Conservation (phyloP, 306 rosid genomes). For the Cajanus cajan region DNA sequence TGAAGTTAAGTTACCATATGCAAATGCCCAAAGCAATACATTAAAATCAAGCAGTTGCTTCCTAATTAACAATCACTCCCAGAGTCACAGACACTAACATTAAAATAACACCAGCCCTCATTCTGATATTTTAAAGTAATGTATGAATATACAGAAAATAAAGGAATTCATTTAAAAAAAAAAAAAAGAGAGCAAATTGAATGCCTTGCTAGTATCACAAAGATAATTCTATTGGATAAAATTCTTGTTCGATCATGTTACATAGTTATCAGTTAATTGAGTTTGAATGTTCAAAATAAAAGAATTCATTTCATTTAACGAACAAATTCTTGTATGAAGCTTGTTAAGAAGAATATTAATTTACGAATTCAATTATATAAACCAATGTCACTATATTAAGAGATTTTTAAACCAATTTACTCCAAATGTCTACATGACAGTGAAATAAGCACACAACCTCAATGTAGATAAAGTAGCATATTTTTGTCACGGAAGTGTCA, state of each 20-base stretch:
- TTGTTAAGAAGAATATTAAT: neutral
- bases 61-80: neutral
- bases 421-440: neutral
- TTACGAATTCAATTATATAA: neutral
- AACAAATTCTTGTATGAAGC: neutral
- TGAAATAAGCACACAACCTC: neutral
- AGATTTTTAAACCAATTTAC: neutral
- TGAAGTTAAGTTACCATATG: neutral
- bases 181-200: neutral
- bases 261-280: neutral
- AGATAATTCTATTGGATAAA: neutral
- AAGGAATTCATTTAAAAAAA: neutral
- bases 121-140: neutral
- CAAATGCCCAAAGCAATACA: constrained; percentile 4
- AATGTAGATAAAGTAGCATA: neutral
- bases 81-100: neutral
- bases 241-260: neutral
- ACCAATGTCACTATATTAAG: neutral
- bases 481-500: neutral
- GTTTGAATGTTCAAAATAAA: neutral
- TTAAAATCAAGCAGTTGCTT: neutral
- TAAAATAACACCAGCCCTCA: neutral
- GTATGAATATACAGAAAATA: neutral
- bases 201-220: neutral
- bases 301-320: neutral